Percentiles rank a stretch among this genome's conserved stretches.
These are phyloP conservation scores for Aspergillus sp. DNA, from an alignment of 2,329 filamentous ascomycete genomes.

Conservation along the genomic window DNA sequence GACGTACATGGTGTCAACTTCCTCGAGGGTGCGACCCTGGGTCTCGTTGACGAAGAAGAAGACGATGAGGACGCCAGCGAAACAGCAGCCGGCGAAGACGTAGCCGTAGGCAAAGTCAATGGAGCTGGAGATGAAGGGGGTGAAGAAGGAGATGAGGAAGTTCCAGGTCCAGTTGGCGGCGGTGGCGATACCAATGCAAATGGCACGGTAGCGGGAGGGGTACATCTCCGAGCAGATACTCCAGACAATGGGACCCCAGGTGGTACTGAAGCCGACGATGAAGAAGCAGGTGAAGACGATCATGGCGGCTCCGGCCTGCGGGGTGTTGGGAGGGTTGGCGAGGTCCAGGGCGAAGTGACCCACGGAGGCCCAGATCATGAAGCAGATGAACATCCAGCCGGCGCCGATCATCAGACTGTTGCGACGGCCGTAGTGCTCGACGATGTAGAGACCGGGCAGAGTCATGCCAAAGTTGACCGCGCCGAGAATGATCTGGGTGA, in stretches of 20 bases:
- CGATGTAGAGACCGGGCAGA: slow-evolving; percentile 67
- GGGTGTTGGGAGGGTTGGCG: slow-evolving; percentile 42
- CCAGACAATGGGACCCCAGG: slow-evolving; percentile 64
- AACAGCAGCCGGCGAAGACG: slow-evolving; percentile 72
- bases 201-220: slow-evolving; percentile 59
- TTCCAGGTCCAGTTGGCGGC: slow-evolving; percentile 78
- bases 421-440: slow-evolving; percentile 68
- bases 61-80: slow-evolving; percentile 63
- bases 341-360: slow-evolving; percentile 48
- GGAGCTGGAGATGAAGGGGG: slow-evolving; percentile 69
- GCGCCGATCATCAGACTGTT: slow-evolving; percentile 66
- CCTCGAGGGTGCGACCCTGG: slow-evolving; percentile 71
- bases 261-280: slow-evolving; percentile 69
- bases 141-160: slow-evolving; percentile 76
- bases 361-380: slow-evolving; percentile 58
- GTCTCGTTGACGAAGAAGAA: slow-evolving; percentile 78
- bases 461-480: slow-evolving; percentile 69
- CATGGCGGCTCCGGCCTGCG: slow-evolving; percentile 62
- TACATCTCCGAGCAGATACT: slow-evolving; percentile 47
- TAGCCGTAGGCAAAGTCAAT: slow-evolving; percentile 78
- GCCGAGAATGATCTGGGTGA: slow-evolving; percentile 66
- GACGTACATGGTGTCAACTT: slow-evolving; percentile 78
- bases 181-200: slow-evolving; percentile 74
- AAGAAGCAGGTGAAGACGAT: slow-evolving; percentile 73
- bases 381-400: slow-evolving; percentile 67